Percentiles rank a stretch among this genome's conserved stretches.
These are phyloP conservation scores for Thermomyces lanuginosus DNA, from an alignment of 2,329 filamentous ascomycete species.

Conservation along the genomic window DNA sequence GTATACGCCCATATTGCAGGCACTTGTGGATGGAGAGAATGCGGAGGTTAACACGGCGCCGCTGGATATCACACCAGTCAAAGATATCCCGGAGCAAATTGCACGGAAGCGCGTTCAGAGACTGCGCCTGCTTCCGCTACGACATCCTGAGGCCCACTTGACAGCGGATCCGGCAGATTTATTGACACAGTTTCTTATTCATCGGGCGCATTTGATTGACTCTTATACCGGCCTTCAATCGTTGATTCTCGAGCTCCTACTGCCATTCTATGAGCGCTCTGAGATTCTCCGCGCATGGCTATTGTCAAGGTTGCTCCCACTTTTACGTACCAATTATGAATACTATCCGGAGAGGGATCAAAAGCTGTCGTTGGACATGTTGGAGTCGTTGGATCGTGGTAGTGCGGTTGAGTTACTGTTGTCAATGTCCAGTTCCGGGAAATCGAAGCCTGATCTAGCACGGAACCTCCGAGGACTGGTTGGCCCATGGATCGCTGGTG, in stretches of 20 bases:
- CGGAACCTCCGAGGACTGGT: conserved; percentile 43
- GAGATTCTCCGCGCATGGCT: conserved; percentile 41
- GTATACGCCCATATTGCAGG: conserved; percentile 34
- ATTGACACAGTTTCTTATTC: conserved; percentile 41
- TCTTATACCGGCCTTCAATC: conserved; percentile 41
- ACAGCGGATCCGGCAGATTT: conserved; percentile 30
- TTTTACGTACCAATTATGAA: conserved; percentile 45
- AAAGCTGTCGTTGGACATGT: conserved; percentile 31
- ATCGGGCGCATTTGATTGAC: conserved; percentile 45
- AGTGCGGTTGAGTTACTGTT: conserved; percentile 40
- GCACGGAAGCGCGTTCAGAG: conserved; percentile 38
- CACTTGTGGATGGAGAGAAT: conserved; percentile 25
- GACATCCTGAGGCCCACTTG: conserved; percentile 28
- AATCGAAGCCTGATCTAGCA: conserved; percentile 25
- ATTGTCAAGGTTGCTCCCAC: conserved; percentile 41
- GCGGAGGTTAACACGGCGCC: conserved; percentile 13
- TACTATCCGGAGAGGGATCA: conserved; percentile 40
- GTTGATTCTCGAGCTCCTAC: conserved; percentile 38
- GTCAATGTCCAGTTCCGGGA: conserved; percentile 22
- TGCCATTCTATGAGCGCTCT: conserved; percentile 40
- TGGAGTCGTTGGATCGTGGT: conserved; percentile 36
- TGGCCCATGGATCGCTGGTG: conserved; percentile 48
- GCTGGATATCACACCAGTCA: conserved; percentile 33
- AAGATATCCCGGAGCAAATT: conserved; percentile 31
- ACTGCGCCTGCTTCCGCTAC: conserved; percentile 35